Evolutionary conservation across 2,329 filamentous ascomycete genomes (phyloP).

Genomic region (Penicillium crustosum): DNA sequence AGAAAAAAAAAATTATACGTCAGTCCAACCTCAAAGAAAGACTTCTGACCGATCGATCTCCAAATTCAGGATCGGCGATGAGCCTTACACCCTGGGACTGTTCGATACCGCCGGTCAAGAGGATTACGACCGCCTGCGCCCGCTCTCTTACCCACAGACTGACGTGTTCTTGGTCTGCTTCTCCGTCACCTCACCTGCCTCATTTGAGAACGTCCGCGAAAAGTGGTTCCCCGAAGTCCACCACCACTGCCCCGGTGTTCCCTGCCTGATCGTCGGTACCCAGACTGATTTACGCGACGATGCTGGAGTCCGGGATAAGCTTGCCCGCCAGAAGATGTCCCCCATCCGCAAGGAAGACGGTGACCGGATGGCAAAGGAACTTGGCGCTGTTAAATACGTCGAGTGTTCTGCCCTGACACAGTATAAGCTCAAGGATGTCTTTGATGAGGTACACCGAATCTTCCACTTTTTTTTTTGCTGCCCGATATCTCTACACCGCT

Average conservation of each 20-base stretch:
- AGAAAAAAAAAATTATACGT: slow-evolving; percentile 5
- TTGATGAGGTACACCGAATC: slow-evolving; percentile 75
- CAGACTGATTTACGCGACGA: slow-evolving; percentile 96
- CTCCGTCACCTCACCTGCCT: slow-evolving; percentile 93
- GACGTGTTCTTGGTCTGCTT: slow-evolving; percentile 99
- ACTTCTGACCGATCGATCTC: slow-evolving; percentile 7
- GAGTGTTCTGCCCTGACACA: slow-evolving; percentile 98
- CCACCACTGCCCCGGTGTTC: slow-evolving; percentile 96
- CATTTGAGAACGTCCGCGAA: slow-evolving; percentile 98
- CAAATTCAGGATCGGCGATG: slow-evolving; percentile 83
- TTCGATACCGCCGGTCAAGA: slow-evolving; percentile 99
- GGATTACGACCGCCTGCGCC: slow-evolving; percentile 96
- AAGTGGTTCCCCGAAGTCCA: slow-evolving; percentile 99
- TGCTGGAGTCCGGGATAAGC: slow-evolving; percentile 80
- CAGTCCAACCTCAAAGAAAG: neutral
- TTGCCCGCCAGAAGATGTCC: slow-evolving; percentile 92
- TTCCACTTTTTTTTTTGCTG: slow-evolving; percentile 5
- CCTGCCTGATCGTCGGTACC: slow-evolving; percentile 95
- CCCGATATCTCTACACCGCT: neutral
- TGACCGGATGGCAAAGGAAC: slow-evolving; percentile 92
- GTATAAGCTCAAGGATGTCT: slow-evolving; percentile 98
- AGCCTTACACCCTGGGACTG: slow-evolving; percentile 93
- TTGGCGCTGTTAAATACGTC: slow-evolving; percentile 98
- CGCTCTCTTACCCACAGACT: slow-evolving; percentile 95
- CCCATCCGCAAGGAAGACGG: slow-evolving; percentile 91